Percentiles rank a stretch among this genome's conserved stretches.
Evolutionary conservation across 805 yeast species (phyloP).

Genomic region (Babjeviella inositovora): DNA sequence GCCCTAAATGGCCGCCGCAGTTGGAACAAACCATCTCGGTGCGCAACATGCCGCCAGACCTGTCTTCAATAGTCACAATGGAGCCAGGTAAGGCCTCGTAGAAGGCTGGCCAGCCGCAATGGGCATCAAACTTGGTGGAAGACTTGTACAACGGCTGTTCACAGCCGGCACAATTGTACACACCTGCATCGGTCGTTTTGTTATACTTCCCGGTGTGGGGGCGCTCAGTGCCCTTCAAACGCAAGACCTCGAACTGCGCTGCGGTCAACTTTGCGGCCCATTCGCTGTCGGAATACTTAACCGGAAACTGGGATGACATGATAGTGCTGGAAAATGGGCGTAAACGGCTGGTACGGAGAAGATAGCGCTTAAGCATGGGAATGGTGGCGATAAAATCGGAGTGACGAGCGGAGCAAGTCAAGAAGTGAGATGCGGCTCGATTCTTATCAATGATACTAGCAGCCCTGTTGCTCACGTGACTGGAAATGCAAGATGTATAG

Average conservation of each 20-base stretch:
- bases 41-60: slow-evolving; percentile 59
- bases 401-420: no score
- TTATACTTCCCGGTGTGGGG: slow-evolving; percentile 51
- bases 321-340: no score
- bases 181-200: slow-evolving; percentile 35
- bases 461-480: no score
- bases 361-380: no score
- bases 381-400: no score
- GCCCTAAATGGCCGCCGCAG: slow-evolving; percentile 95
- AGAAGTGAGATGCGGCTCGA: no score
- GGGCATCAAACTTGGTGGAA: slow-evolving; percentile 69
- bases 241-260: slow-evolving; percentile 61
- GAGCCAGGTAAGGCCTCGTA: slow-evolving; percentile 81
- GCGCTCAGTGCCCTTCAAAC: slow-evolving; percentile 60
- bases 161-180: slow-evolving; percentile 81
- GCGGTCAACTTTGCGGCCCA: slow-evolving; percentile 75
- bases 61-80: slow-evolving; percentile 44
- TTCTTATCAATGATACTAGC: no score
- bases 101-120: slow-evolving; percentile 98
- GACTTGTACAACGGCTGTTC: slow-evolving; percentile 65
- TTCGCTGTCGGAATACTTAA: slow-evolving; percentile 25
- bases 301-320: no score
- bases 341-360: no score
- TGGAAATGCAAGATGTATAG: no score
- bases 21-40: slow-evolving; percentile 78